Evolutionary conservation across 768 basidiomycete genomes (phyloP).

Genomic region (Hygrocybe punicea): DNA sequence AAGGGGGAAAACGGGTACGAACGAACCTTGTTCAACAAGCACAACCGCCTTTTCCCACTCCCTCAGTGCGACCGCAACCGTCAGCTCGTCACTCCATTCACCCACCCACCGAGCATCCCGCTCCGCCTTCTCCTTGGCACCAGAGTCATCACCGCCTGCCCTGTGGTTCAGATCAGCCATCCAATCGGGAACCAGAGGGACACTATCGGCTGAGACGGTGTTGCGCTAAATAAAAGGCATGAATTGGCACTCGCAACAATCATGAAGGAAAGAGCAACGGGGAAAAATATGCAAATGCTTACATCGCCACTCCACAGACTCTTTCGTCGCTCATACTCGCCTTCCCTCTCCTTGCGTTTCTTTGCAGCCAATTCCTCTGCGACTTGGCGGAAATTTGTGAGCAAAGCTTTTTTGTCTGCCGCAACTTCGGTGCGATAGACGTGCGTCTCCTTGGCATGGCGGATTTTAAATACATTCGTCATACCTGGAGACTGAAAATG

Average conservation of each 20-base stretch:
- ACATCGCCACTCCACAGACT: constrained; percentile 57
- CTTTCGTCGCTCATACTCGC: constrained; percentile 85
- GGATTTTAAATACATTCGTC: constrained; percentile 96
- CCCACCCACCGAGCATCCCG: constrained; percentile 82
- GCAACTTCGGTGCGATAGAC: constrained; percentile 84
- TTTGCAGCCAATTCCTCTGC: constrained; percentile 88
- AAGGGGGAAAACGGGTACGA: neutral
- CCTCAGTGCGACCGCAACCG: constrained; percentile 84
- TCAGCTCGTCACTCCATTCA: constrained; percentile 88
- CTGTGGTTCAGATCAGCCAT: constrained; percentile 64
- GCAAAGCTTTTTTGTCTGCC: constrained; percentile 81
- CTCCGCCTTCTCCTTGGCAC: constrained; percentile 71
- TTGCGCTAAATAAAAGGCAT: constrained; percentile 19
- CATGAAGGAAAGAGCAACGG: neutral
- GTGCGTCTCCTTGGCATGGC: constrained; percentile 89
- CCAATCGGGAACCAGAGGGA: constrained; percentile 72
- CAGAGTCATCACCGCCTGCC: constrained; percentile 51
- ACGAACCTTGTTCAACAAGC: constrained; percentile 76
- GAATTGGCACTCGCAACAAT: neutral
- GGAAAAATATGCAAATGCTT: constrained; percentile 36
- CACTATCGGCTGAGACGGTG: constrained; percentile 20
- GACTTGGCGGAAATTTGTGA: constrained; percentile 84
- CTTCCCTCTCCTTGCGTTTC: constrained; percentile 89
- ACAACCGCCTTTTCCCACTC: constrained; percentile 86
- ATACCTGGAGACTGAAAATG: constrained; percentile 45